These are phyloP conservation scores for Ogataea dorogensis DNA, from an alignment of 805 yeast genomes.

Conservation along the genomic window DNA sequence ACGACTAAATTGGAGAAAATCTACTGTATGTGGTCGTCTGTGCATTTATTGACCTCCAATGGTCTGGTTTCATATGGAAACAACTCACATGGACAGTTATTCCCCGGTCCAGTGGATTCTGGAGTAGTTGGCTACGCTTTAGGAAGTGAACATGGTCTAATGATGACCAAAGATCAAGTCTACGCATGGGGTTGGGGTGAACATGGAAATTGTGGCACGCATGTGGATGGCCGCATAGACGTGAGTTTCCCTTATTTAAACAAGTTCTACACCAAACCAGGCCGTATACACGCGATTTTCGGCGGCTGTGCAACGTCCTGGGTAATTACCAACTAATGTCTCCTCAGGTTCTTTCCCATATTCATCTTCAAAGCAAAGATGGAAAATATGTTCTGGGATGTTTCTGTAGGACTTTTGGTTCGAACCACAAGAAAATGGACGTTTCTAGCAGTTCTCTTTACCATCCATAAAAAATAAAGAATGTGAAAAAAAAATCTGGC, in stretches of 20 bases:
- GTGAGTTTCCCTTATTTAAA: slow-evolving; percentile 41
- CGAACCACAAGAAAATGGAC: slow-evolving; percentile 33
- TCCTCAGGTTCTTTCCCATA: slow-evolving; percentile 76
- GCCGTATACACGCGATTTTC: slow-evolving; percentile 35
- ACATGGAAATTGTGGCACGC: slow-evolving; percentile 87
- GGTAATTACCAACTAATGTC: slow-evolving; percentile 51
- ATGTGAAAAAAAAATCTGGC: slow-evolving; percentile 5
- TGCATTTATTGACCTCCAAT: slow-evolving; percentile 44
- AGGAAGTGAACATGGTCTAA: slow-evolving; percentile 89
- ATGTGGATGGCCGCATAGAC: slow-evolving; percentile 20
- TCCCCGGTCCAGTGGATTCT: slow-evolving; percentile 18
- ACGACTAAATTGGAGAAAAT: slow-evolving; percentile 19
- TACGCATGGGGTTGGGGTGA: slow-evolving; percentile 98
- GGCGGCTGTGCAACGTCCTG: slow-evolving; percentile 74
- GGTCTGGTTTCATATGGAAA: slow-evolving; percentile 61
- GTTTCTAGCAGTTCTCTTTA: slow-evolving; percentile 19
- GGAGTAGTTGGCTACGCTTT: slow-evolving; percentile 38
- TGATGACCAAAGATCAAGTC: slow-evolving; percentile 36
- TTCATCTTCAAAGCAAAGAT: slow-evolving; percentile 64
- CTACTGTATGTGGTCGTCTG: slow-evolving; percentile 76
- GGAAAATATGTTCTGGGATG: slow-evolving; percentile 82
- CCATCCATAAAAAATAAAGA: slow-evolving; percentile 16
- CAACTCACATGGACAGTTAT: slow-evolving; percentile 70
- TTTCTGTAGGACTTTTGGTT: slow-evolving; percentile 63
- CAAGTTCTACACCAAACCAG: slow-evolving; percentile 26